Evolutionary conservation across 2,329 filamentous ascomycete genomes (phyloP), one percentile per base, ranked within the genome.

Genomic region (Cladosporium velox): DNA sequence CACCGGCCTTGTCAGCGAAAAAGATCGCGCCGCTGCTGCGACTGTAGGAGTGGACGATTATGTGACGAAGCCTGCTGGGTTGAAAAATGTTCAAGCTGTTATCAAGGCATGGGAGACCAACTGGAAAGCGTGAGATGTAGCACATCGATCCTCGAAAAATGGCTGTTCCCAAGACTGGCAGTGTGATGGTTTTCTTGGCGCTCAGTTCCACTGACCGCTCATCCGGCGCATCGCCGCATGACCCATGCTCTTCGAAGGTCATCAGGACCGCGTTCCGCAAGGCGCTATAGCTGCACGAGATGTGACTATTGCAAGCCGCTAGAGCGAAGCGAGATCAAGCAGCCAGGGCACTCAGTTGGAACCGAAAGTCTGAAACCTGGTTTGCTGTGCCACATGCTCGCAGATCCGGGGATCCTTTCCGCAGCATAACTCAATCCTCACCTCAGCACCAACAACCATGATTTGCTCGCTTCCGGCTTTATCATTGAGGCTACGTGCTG

Each of bases 41-140:
- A 68, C 63, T n/a, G 71, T 67, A 4, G 76, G 75, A 0, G 68
- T 77, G 2, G 72, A 77, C 64, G 54, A 73, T 34, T 77, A 74
- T 59, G 65, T 77, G 38, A 44, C 38, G 38, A 44, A 44, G 38
- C 38, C 38, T 44, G 38, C 38, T 18, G 38, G 38, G 10, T 14
- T 44, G 15, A 44, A 44, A 14, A 10, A 44, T 18, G 18, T 44
- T 7, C 38, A 44, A 44, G 38, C 18, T n/a, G 38, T 44, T 18
- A 44, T 44, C 18, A 44, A 44, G 38, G 6, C 38, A 18, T 44
- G 38, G 38, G 38, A 44, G 18, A 44, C 38, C 18, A 18, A 44
- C 7, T 18, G 38, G 15, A 44, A 44, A 44, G 18, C 18, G 15
- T 44, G 18, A 18, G 38, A n/a, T n/a, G 38, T 18, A 44, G 18